Evolutionary conservation across 768 basidiomycete species (phyloP), one percentile per base, ranked within the genome.

Genomic region (Termitomyces sp.): DNA sequence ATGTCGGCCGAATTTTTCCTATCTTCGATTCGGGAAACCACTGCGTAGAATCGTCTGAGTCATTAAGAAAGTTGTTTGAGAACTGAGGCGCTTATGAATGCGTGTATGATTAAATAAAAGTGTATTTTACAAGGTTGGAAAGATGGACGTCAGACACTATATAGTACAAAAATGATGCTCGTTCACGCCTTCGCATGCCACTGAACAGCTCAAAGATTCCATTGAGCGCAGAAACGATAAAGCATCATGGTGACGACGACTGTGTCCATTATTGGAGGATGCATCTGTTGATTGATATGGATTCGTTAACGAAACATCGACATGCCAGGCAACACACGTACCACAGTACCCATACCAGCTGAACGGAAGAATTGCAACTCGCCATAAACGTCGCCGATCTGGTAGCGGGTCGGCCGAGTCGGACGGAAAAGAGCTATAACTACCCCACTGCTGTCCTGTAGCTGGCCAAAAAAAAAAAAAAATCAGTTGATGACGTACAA

Each of bases 181-280:
- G 21, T 21, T 53, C 41, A 8, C 42, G 45, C 42, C 45, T 32
- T 24, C 45, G 17, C 42, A 37, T 14, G 21, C 45, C 22, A 52
- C 53, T 43, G 57, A 8, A 44, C 51, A 56, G 32, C 47, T 74
- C 67, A 78, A 45, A 80, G 68, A 61, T 78, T 78, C 75, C 76
- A 81, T 47, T 74, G 67, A 43, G 72, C 75, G 62, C 86, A 88
- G 69, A 90, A 88, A 46, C 91, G 85, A 72, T 88, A 91, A 35
- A 93, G 77, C 89, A 92, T 91, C 52, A 83, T 82, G 28, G 90
- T 90, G 61, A 93, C 83, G 26, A 86, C 87, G 58, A 93, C 89
- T 44, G 82, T 84, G 75, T 93, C 89, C 90, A 93, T 93, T 70
- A 93, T 85, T 61, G 90, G 90, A 50, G 89, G 90, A 66, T 90